Evolutionary conservation across 2,329 filamentous ascomycete genomes (phyloP).

Genomic region (Dryadomyces quercivorus): DNA sequence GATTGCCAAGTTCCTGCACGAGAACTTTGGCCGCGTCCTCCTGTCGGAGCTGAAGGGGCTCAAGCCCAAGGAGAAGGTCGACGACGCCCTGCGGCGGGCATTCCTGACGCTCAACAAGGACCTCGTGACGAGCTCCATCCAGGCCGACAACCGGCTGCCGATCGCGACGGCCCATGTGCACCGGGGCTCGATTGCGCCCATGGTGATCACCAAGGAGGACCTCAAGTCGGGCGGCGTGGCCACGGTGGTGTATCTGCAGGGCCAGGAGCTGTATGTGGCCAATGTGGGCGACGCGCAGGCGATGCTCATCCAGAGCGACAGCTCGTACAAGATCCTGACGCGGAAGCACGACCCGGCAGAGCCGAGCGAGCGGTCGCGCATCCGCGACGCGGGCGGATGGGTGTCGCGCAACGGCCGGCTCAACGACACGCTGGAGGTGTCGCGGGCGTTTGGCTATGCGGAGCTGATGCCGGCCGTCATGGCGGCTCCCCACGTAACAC

Average conservation of each 20-base stretch:
- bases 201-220: conserved; percentile 79
- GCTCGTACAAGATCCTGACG: conserved; percentile 71
- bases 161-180: conserved; percentile 34
- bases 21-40: conserved; percentile 85
- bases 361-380: conserved; percentile 68
- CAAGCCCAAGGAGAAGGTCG: conserved; percentile 60
- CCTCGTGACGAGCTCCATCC: conserved; percentile 70
- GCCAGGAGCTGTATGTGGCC: conserved; percentile 83
- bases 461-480: conserved; percentile 87
- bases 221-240: conserved; percentile 83
- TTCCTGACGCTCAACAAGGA: conserved; percentile 92
- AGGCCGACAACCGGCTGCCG: conserved; percentile 38
- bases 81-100: conserved; percentile 72
- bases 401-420: conserved; percentile 89
- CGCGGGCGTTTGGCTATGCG: conserved; percentile 88
- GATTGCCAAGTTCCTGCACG: conserved; percentile 91
- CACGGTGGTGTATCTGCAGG: conserved; percentile 79
- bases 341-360: conserved; percentile 90
- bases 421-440: conserved; percentile 85
- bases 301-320: conserved; percentile 86
- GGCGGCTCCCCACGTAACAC: conserved; percentile 73
- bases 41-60: conserved; percentile 67
- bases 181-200: conserved; percentile 53
- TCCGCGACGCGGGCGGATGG: conserved; percentile 88
- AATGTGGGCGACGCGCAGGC: conserved; percentile 94